These are phyloP conservation scores for Zymoseptoria pseudotritici DNA, from an alignment of 2,329 filamentous ascomycete genomes.

Conservation along the genomic window DNA sequence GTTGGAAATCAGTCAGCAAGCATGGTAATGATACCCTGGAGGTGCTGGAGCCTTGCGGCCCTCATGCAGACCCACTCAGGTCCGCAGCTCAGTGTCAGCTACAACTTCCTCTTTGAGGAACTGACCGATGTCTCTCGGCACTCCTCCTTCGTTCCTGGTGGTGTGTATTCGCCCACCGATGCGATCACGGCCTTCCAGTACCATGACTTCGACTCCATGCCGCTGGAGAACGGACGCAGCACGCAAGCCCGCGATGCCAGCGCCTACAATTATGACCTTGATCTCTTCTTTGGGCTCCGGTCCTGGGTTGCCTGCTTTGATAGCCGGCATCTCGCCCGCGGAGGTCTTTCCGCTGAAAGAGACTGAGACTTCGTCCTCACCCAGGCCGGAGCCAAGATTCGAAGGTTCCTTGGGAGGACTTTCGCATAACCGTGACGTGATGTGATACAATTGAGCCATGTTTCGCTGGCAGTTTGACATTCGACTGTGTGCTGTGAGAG, in stretches of 20 bases:
- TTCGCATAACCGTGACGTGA: conserved; percentile 13
- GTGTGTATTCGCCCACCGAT: conserved; percentile 36
- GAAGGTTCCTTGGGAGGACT: conserved; percentile 17
- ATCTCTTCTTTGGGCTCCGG: conserved; percentile 5
- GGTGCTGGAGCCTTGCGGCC: conserved; percentile 20
- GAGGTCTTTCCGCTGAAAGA: conserved; percentile 14
- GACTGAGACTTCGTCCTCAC: conserved; percentile 12
- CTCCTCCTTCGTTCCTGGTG: conserved; percentile 29
- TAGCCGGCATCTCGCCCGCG: conserved; percentile 15
- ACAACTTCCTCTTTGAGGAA: conserved; percentile 17
- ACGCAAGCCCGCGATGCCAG: conserved; percentile 31
- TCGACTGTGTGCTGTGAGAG: conserved; percentile 7
- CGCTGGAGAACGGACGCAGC: conserved; percentile 30
- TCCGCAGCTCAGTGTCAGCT: conserved; percentile 26
- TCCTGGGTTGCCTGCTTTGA: conserved; percentile 10
- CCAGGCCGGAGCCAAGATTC: conserved; percentile 22
- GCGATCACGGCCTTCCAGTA: conserved; percentile 31
- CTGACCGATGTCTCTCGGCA: conserved; percentile 22
- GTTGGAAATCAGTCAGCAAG: conserved; percentile 10
- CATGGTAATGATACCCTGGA: conserved; percentile 15
- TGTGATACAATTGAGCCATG: conserved; percentile 19
- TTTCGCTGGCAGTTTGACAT: conserved; percentile 21
- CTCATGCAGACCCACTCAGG: conserved; percentile 22
- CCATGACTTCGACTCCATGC: conserved; percentile 30
- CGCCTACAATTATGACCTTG: conserved; percentile 31